Evolutionary conservation across 108 stramenopile genomes (phyloP).

Genomic region (Cyclotella kingstonii): DNA sequence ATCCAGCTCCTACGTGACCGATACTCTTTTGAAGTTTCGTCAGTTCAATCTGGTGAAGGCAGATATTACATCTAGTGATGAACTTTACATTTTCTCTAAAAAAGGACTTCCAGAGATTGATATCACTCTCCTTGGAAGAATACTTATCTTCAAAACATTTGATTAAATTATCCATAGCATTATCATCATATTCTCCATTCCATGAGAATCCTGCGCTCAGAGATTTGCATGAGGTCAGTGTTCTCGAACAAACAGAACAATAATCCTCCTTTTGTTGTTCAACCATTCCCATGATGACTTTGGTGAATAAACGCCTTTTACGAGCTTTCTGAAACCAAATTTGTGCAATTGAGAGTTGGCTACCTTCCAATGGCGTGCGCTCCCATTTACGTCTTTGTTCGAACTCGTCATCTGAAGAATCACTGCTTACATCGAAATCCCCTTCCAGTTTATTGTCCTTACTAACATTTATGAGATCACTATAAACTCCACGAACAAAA

Average conservation of each 20-base stretch:
- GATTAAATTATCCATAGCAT: constrained; percentile 76
- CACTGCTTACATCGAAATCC: constrained; percentile 58
- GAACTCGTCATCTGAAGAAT: constrained; percentile 69
- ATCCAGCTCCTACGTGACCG: constrained; percentile 50
- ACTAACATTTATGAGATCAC: constrained; percentile 76
- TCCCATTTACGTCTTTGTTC: constrained; percentile 62
- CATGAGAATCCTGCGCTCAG: constrained; percentile 50
- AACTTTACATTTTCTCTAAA: constrained; percentile 74
- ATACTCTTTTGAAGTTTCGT: constrained; percentile 48
- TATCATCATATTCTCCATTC: constrained; percentile 58
- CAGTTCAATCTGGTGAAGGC: constrained; percentile 57
- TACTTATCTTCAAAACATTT: constrained; percentile 61
- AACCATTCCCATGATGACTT: constrained; percentile 58
- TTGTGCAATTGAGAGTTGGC: constrained; percentile 60
- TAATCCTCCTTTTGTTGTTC: constrained; percentile 52
- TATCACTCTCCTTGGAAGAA: constrained; percentile 57
- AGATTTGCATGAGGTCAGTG: constrained; percentile 36
- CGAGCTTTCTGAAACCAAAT: constrained; percentile 78
- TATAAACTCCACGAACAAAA: constrained; percentile 75
- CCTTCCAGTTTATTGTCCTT: constrained; percentile 64
- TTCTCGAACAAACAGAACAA: constrained; percentile 60
- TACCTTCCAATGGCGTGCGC: constrained; percentile 58
- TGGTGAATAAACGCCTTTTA: constrained; percentile 64
- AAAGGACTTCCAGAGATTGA: constrained; percentile 82
- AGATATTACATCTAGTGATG: constrained; percentile 65